Base-by-base conservation (phyloP, 2,329 filamentous ascomycete species). In the Endothia cerciana region DNA sequence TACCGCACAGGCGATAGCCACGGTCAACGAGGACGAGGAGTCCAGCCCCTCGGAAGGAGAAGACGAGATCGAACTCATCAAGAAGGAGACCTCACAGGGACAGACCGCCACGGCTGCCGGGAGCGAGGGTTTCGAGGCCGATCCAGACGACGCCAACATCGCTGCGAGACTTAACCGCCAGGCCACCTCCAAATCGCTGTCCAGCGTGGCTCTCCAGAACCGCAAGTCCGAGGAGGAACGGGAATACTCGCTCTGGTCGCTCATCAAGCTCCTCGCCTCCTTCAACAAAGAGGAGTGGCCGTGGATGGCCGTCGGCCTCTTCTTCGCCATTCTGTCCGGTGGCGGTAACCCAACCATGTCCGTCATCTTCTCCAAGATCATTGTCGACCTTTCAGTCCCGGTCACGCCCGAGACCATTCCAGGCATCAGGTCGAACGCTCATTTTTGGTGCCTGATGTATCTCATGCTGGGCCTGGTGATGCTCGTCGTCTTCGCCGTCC, bases 371-470 rank as follows among this genome's bases (percentile, higher is more conserved):
- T 90, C 93, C 72, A 97, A 97, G 77, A 86, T 93, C 65, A 94
- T 98, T 76, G 86, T 87, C 67, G 87, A 88, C 10, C 83, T 95
- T 15, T 87, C 89, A 8, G 79, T 77, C 1, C 76, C 78, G 13
- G 70, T 89, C 25, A 86, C 82, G 33, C 77, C 79, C 19, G 76
- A 71, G 43, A 82, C 83, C 75, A 86, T 81, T 51, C 77, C 74
- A 38, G 77, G 87, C 63, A 83, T 96, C 62, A 86, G 89, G 70
- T 81, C 84, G 22, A 86, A 94, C 66, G 89, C 91, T 25, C 87
- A 93, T 74, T 97, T 97, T 76, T 97, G 93, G 93, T 89, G 88
- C 65, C 80, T 89, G 72, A 97, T 97, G 93, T 97, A 90, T 77
- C 84, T 94, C 69, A 93, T 97, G 85, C 83, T 97, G 63, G 93